Conservation (phyloP, 2,329 filamentous ascomycete species). For the Bipolaris bicolor region DNA sequence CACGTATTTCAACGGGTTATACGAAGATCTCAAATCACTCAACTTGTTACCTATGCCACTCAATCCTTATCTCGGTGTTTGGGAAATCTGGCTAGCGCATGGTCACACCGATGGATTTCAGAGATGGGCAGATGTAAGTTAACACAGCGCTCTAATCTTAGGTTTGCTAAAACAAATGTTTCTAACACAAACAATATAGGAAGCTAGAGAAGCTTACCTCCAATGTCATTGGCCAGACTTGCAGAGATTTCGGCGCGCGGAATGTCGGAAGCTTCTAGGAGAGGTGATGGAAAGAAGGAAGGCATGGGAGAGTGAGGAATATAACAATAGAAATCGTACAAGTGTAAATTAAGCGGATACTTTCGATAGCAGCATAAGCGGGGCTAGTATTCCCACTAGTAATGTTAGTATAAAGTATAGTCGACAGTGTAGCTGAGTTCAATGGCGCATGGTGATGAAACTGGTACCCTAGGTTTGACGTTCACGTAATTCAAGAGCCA, state of each 20-base stretch:
- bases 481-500: too few species aligned
- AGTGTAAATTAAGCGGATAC: background rate
- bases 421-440: too few species aligned
- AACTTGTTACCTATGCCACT: slow-evolving; percentile 1
- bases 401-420: too few species aligned
- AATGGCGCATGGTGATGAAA: too few species aligned
- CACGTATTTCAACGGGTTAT: slow-evolving; percentile 5
- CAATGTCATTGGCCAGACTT: slow-evolving; percentile 3
- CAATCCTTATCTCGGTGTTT: background rate
- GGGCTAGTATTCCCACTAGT: too few species aligned
- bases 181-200: background rate
- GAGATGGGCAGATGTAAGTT: slow-evolving; percentile 5
- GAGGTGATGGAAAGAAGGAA: background rate
- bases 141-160: background rate
- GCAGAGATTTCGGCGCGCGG: background rate
- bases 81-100: slow-evolving; percentile 3
- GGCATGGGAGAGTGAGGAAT: background rate
- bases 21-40: background rate
- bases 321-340: background rate
- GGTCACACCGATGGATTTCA: background rate
- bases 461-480: too few species aligned
- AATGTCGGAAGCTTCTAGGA: slow-evolving; percentile 2
- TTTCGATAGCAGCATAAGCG: too few species aligned
- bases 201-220: background rate
- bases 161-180: background rate